Evolutionary conservation across 192 early-diverging fungal genomes (phyloP).

Genomic region (Ambispora gerdemannii): DNA sequence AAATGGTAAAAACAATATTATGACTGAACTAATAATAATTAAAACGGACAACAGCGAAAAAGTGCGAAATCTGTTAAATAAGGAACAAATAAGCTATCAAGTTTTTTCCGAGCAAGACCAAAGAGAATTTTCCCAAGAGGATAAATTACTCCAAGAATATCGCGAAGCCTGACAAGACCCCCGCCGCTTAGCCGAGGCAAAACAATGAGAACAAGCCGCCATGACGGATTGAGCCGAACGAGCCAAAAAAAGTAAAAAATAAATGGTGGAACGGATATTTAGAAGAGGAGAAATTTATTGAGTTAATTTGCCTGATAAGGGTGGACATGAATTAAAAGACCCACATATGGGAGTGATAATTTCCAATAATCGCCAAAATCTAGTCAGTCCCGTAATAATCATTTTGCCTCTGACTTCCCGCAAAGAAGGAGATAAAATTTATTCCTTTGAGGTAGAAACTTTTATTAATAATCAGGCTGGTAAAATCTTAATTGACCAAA

Average conservation of each 20-base stretch:
- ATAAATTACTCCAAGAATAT: conserved; percentile 20
- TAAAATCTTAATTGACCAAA: conserved; percentile 9
- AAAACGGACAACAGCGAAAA: conserved; percentile 2
- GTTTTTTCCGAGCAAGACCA: conserved; percentile 2
- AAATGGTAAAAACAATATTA: too few relatives aligned
- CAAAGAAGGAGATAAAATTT: conserved; percentile 19
- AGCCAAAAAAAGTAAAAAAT: conserved; percentile 9
- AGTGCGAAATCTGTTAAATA: conserved; percentile 1
- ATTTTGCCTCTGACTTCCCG: conserved; percentile 5
- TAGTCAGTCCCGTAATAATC: conserved; percentile 5
- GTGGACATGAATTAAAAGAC: conserved; percentile 2
- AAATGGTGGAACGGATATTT: conserved; percentile 9
- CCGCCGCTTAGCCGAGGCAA: background rate
- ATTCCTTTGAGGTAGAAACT: conserved; percentile 3
- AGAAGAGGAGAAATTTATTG: conserved; percentile 22
- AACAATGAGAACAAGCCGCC: conserved; percentile 10
- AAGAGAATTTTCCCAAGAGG: conserved; percentile 5
- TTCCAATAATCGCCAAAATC: conserved; percentile 10
- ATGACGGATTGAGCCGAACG: background rate
- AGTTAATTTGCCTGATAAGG: conserved; percentile 11
- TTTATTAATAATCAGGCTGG: background rate
- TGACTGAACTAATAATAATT: conserved; percentile 4
- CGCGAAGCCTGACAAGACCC: background rate
- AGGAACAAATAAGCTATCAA: background rate
- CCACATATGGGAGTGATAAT: background rate